Base-by-base conservation (phyloP, 140 eudicot species). In the Cichorium intybus region DNA sequence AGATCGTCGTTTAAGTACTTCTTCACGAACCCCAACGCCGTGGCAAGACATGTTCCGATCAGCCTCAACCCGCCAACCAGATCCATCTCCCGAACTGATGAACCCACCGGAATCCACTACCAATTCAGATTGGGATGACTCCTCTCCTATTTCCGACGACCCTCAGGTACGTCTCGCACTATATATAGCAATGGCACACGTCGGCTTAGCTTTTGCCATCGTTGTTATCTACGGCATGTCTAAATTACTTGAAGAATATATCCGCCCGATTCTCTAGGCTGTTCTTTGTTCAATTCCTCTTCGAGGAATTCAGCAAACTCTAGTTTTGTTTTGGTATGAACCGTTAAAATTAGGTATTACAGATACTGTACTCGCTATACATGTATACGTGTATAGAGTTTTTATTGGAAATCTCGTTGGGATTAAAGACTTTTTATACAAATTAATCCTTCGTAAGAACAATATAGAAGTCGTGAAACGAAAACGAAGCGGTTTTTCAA, bases 31-130 rank as follows among this genome's bases (percentile, higher is more conserved):
- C n/a, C n/a, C 84, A 7, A 89, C 88, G 2, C 79, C 96, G 8
- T 91, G 97, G 96, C 91, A 91, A 81, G 97, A 91, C 50, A 91
- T 91, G 97, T 91, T 87, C 84, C 83, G 96, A 77, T 85, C 96
- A 52, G 97, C 95, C 37, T 91, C 97, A 10, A 37, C 69, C 60
- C 54, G 82, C 16, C 85, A 84, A 72, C 95, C 97, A 24, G 77
- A 72, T 24, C 60, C 75, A 60, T 4, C 58, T 52, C 39, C 72
- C 23, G 23, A 3, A 4, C 15, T 58, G 20, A 62, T 70, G 48
- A 12, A 24, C 50, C 66, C 84, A 2, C 17, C 70, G 2, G 17
- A 66, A 67, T 28, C 59, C 46, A 63, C 56, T 57, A 10, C 57
- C 56, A 37, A 22, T 5, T 28, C 62, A 4, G 56, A 57, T 68